Conservation (phyloP, 345 rosid genomes). For the Barbarea vulgaris region DNA sequence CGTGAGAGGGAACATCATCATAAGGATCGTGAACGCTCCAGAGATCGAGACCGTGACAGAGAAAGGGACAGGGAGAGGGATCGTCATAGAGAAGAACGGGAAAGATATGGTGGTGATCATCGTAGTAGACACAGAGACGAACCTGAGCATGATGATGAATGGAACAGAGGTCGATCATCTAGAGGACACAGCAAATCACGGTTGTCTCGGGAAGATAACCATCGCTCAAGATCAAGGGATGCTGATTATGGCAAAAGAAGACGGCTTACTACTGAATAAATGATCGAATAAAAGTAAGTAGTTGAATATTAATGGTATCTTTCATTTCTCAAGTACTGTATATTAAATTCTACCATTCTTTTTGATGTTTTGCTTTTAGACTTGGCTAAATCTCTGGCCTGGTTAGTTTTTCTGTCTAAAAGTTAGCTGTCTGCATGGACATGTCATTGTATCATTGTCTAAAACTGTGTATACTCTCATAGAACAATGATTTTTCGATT, state of each 20-base stretch:
- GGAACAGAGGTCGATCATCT: conserved; percentile 68
- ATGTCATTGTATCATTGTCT: conserved; percentile 4
- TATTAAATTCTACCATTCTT: neutral
- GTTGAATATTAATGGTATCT: conserved; percentile 17
- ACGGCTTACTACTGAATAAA: conserved; percentile 60
- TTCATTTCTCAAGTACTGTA: conserved; percentile 14
- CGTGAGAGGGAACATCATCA: conserved; percentile 66
- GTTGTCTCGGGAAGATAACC: conserved; percentile 63
- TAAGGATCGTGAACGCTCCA: conserved; percentile 63
- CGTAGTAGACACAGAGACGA: conserved; percentile 59
- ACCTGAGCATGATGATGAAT: conserved; percentile 64
- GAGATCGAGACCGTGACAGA: conserved; percentile 59
- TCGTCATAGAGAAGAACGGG: conserved; percentile 64
- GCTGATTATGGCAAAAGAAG: conserved; percentile 86
- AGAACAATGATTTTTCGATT: neutral
- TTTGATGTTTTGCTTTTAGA: neutral
- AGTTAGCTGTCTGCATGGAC: neutral
- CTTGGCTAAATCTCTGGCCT: neutral
- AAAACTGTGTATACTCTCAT: conserved; percentile 15
- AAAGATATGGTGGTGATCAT: conserved; percentile 60
- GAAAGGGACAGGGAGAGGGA: conserved; percentile 69
- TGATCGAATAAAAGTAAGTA: conserved; percentile 27
- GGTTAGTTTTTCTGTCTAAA: conserved; percentile 2
- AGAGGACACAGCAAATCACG: conserved; percentile 67
- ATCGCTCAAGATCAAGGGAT: conserved; percentile 72